These are phyloP conservation scores for Escallonia rubra DNA, from an alignment of 129 eudicot species.

Conservation along the genomic window DNA sequence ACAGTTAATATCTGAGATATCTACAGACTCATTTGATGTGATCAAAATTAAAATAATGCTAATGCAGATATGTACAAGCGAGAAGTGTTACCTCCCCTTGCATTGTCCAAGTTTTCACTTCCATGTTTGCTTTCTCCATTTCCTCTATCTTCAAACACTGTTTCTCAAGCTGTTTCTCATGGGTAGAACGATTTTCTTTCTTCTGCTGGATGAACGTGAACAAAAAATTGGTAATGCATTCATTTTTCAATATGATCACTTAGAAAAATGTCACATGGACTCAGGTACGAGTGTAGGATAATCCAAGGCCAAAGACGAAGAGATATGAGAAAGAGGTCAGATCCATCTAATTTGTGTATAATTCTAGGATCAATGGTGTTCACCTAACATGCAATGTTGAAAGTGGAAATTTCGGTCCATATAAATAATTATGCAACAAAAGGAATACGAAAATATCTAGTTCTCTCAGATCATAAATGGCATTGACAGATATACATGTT, in stretches of 20 bases:
- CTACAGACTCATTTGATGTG: background rate
- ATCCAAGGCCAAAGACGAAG: too few species aligned
- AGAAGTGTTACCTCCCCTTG: slow-evolving; percentile 73
- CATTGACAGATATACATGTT: too few species aligned
- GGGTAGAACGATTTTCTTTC: slow-evolving; percentile 62
- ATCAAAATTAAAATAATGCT: background rate
- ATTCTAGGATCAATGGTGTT: too few species aligned
- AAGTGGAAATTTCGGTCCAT: too few species aligned
- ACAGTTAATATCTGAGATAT: background rate
- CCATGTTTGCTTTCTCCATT: slow-evolving; percentile 81
- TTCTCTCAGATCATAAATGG: too few species aligned
- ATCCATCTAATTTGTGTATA: too few species aligned
- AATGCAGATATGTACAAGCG: background rate
- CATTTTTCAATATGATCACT: slow-evolving; percentile 3
- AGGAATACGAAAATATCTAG: too few species aligned
- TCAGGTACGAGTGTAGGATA: too few species aligned
- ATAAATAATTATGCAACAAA: too few species aligned
- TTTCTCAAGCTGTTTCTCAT: slow-evolving; percentile 67
- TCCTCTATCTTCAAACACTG: slow-evolving; percentile 61
- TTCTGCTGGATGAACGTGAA: slow-evolving; percentile 23
- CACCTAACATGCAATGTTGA: too few species aligned
- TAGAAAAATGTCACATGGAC: background rate
- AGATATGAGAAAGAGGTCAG: too few species aligned
- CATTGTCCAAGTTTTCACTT: slow-evolving; percentile 82
- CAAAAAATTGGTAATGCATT: slow-evolving; percentile 1